A percentile compares a stretch with the other conserved stretches of the same genome.
Evolutionary conservation across 2,329 filamentous ascomycete genomes (phyloP).

Genomic region (Lecanicillium sp.): DNA sequence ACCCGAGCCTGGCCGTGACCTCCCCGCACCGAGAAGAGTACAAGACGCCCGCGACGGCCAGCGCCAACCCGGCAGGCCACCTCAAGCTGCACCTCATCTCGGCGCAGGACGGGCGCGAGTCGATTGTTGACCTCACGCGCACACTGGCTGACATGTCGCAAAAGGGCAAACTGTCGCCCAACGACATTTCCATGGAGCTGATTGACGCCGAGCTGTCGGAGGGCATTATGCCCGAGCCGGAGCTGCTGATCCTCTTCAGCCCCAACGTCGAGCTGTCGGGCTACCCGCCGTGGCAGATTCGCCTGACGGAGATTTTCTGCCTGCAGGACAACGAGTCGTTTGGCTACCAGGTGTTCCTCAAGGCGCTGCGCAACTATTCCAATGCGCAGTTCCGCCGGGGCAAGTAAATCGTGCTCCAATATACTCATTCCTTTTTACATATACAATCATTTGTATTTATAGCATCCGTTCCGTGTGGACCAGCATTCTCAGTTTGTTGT

Average conservation of each 20-base stretch:
- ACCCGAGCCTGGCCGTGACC: conserved; percentile 59
- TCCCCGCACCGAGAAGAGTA: conserved; percentile 33
- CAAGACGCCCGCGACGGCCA: conserved; percentile 19
- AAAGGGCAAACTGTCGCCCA: conserved; percentile 68
- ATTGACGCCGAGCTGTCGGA: conserved; percentile 81
- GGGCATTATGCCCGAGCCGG: conserved; percentile 78
- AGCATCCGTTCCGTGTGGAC: too few relatives aligned
- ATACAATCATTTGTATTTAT: too few relatives aligned
- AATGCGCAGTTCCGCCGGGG: conserved; percentile 85
- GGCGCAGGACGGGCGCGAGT: conserved; percentile 82
- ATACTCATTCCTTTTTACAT: conserved; percentile 8
- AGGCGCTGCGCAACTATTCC: conserved; percentile 75
- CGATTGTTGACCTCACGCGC: conserved; percentile 89
- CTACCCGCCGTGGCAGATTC: conserved; percentile 94
- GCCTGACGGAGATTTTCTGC: conserved; percentile 88
- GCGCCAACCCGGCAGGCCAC: conserved; percentile 26
- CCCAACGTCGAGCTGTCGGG: conserved; percentile 78
- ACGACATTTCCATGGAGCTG: conserved; percentile 77
- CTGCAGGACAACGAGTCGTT: conserved; percentile 72
- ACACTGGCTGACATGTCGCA: conserved; percentile 95
- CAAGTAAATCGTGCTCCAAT: conserved; percentile 30
- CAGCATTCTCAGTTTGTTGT: background rate
- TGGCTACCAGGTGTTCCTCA: conserved; percentile 88
- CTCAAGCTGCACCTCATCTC: conserved; percentile 71
- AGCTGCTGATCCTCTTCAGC: conserved; percentile 80